Evolutionary conservation across 176 grass and related monocot genomes (phyloP).

Genomic region (Bromus sterilis): DNA sequence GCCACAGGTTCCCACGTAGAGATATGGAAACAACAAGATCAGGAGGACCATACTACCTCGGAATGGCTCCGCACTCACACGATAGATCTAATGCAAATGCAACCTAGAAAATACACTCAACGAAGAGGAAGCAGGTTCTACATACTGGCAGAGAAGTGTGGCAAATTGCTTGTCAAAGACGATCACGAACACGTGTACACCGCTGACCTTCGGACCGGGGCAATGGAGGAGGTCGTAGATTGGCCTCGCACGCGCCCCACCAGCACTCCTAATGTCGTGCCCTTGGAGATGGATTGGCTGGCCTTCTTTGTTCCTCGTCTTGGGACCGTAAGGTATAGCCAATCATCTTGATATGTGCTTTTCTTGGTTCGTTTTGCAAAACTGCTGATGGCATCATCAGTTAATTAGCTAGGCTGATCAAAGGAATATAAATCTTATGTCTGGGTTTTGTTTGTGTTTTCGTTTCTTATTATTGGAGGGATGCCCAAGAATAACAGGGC

Average conservation of each 20-base stretch:
- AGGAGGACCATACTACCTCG: neutral
- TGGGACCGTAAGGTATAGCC: no score
- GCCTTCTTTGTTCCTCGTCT: neutral
- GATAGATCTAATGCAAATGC: neutral
- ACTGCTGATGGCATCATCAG: no score
- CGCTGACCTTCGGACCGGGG: neutral
- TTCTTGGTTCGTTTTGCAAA: no score
- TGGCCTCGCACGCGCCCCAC: neutral
- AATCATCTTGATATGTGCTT: no score
- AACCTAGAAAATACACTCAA: neutral
- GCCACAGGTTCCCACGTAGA: no score
- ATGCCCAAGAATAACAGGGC: no score
- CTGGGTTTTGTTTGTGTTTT: no score
- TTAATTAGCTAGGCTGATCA: no score
- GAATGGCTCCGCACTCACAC: neutral
- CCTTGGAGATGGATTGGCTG: neutral
- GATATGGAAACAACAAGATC: neutral
- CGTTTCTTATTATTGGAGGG: no score
- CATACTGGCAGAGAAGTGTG: neutral
- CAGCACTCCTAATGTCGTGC: neutral
- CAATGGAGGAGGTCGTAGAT: neutral
- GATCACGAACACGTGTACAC: neutral
- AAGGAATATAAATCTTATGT: no score
- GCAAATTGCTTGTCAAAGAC: neutral
- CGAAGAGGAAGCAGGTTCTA: no score